These are phyloP conservation scores for Phytomonas serpens DNA, from an alignment of 208 protist species.

Conservation along the genomic window DNA sequence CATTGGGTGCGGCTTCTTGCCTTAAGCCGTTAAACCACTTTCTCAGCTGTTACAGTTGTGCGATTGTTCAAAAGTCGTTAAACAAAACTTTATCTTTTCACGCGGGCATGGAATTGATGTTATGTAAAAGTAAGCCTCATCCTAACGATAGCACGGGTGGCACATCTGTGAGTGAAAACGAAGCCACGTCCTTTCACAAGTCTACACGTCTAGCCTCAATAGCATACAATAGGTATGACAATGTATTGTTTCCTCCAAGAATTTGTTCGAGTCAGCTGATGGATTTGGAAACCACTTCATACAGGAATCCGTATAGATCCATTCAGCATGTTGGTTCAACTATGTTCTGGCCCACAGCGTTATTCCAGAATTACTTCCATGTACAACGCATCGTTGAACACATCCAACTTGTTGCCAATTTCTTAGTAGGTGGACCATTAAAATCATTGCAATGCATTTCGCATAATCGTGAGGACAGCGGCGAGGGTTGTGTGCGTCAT, in stretches of 20 bases:
- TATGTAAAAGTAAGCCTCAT: neutral
- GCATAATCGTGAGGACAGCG: neutral
- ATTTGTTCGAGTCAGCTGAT: neutral
- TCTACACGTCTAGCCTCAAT: neutral
- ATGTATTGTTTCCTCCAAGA: neutral
- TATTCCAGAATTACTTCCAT: conserved; percentile 23
- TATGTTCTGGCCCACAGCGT: conserved; percentile 46
- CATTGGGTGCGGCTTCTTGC: neutral
- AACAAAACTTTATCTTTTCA: neutral
- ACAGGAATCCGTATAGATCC: neutral
- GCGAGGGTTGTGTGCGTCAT: neutral
- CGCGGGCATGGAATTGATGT: neutral
- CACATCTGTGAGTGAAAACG: neutral
- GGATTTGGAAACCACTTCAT: neutral
- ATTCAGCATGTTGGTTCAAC: conserved; percentile 1
- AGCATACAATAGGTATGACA: neutral
- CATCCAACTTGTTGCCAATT: conserved; percentile 21
- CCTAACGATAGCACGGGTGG: neutral
- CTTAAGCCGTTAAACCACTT: neutral
- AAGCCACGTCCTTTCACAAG: neutral
- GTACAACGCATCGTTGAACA: conserved; percentile 35
- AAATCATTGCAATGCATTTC: neutral
- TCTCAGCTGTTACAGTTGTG: neutral
- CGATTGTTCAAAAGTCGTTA: neutral
- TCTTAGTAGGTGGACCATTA: neutral